Base-by-base conservation (phyloP, 2,329 filamentous ascomycete species). In the Coccinonectria pachysandricola region DNA sequence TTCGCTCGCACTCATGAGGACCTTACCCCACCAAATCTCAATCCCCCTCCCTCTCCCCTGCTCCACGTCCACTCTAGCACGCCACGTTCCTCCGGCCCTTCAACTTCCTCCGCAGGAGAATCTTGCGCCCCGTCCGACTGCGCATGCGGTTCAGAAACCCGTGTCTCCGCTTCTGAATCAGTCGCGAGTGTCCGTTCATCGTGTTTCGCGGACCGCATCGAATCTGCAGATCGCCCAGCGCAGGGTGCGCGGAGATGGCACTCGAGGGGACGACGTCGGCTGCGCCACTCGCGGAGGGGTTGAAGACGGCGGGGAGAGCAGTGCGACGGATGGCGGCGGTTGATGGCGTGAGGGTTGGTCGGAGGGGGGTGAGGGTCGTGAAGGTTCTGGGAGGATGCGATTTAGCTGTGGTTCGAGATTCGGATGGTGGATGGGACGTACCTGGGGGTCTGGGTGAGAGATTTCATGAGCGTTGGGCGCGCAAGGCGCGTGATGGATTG, bases 131-230 rank as follows among this genome's bases (percentile, higher is more conserved):
- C 7, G 59, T 65, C 45, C 58, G 61, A 23, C 61, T 63, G 38
- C 60, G 54, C 38, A 62, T 49, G 19, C 71, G 56, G 38, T 56
- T 60, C 24, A 76, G 49, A 41, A 73, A 76, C 1, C 71, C 72
- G 37, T 68, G 64, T 38, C 70, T 60, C 13, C 71, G 60, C 60
- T 75, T 75, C 52, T 73, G 67, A 9, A 74, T 49, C 28, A 75
- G 54, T 18, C 71, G 60, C 28, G 64, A 71, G 29, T 62, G 53
- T 25, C 60, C 53, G 29, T 66, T 62, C 66, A 74, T 65, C 16
- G 67, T 75, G 44, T 70, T 62, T 32, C 70, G 63, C 24, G 70
- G 71, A 2, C 68, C 71, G 55, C 64, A 75, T 29, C 71, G 66
- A 37, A 74, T 54, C 53, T 73, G 69, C 48, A 52, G 49, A 24